Base-by-base conservation (phyloP, 169 alveolate genomes). In the Plasmodium gonderi region DNA sequence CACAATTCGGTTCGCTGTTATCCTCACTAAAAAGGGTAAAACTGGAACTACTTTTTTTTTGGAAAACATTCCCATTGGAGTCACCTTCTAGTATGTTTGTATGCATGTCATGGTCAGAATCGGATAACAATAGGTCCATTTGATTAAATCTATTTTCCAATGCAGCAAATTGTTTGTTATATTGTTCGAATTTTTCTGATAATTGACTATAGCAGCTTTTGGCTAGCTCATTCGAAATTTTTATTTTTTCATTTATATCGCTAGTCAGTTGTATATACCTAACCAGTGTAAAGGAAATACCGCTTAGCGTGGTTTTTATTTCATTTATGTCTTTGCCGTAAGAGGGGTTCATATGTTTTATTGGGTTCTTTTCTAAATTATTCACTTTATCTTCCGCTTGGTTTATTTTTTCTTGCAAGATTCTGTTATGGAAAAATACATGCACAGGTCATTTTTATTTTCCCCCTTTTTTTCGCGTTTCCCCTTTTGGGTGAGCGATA, bases 221-320 rank as follows among this genome's bases (percentile, higher is more conserved):
- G 74, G 80, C 80, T 29, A 89, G 64, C n/a, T 42, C 45, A 45
- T 89, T 89, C 0, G 93, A 89, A 60, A 89, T 29, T 89, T 77
- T 89, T 89, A 89, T 76, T 89, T 89, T 89, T 36, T 89, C 93
- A 77, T 89, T 89, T 89, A 89, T 9, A n/a, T 89, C 93, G 17
- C 49, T 38, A 29, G 69, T 49, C 17, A 89, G 75, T 40, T 89
- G 93, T 42, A 89, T 45, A 42, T 89, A 89, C 36, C 80, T 26
- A 12, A 40, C 80, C 29, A 89, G 45, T 0, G 93, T 89, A 14
- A 77, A 89, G 49, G 78, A 42, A 64, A 77, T 77, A 2, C 76
- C 77, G 14, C 74, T 89, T 64, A 77, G 49, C 26, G 60, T 26
- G 38, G 38, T 23, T 89, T 51, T 40, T 78, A 89, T 60, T 76